Evolutionary conservation across 495 filamentous ascomycete species (phyloP), one percentile per base, ranked within the genome.

Genomic region (Parathielavia appendiculata): DNA sequence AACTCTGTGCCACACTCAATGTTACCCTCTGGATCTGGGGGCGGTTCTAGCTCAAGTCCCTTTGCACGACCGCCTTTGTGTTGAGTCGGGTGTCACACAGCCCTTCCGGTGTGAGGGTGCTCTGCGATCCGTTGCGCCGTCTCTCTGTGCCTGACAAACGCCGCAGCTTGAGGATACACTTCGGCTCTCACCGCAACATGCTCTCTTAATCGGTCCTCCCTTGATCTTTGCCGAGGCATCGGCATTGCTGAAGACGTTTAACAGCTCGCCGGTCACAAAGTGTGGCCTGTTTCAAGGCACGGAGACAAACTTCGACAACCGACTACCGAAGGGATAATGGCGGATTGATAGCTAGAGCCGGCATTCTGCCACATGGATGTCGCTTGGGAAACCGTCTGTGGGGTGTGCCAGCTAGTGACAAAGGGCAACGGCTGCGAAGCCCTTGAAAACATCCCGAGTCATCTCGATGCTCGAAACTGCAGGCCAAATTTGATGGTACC

Each of bases 1-100:
- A n/a, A 34, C 14, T 9, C 44, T 48, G 55, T 57, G 55, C 26
- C 30, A 57, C 54, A 10, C 36, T 50, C 40, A 30, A 30, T 6
- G 26, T 38, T 17, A 6, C 14, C 38, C 36, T 41, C 36, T 20
- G n/a, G 3, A 14, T 49, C 36, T 12, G 13, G 36, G 16, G 11
- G n/a, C 53, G 22, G n/a, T 13, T 51, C 19, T 51, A 5, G 47
- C n/a, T 30, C 30, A 26, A 13, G 46, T n/a, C 32, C n/a, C 36
- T n/a, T 34, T 26, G 26, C 16, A 43, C n/a, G 1, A 7, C 54
- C 36, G 40, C 48, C 34, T 14, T 16, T 2, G 34, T 19, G 10
- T n/a, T 26, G 34, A 12, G 43, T 54, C 39, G 35, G n/a, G 14
- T n/a, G 19, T 36, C 38, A 41, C 52, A 47, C 53, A 36, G 41